A percentile compares a stretch with the other conserved stretches of the same genome.
These are phyloP conservation scores for Cochlearia excelsa DNA, from an alignment of 345 rosid species.

Conservation along the genomic window DNA sequence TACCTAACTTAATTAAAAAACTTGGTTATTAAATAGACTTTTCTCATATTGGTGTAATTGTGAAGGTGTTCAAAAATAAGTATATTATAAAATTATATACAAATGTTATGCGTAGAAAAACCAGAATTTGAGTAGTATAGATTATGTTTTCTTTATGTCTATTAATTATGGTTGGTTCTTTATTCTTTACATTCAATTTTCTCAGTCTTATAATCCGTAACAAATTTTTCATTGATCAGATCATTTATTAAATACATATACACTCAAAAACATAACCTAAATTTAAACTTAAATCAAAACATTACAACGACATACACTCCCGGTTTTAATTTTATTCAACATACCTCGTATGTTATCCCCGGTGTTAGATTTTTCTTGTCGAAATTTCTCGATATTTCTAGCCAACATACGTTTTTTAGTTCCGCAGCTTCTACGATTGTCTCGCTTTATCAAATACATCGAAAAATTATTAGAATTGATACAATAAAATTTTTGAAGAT, in stretches of 20 bases:
- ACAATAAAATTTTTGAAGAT: not conserved
- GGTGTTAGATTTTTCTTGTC: conserved; percentile 51
- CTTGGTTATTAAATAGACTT: no score
- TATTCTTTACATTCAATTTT: no score
- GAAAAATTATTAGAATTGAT: not conserved
- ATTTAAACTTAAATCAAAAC: not conserved
- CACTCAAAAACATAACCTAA: not conserved
- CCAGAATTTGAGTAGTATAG: no score
- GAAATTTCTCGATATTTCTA: conserved; percentile 46
- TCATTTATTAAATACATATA: not conserved
- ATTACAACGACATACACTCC: not conserved
- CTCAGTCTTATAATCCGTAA: not conserved
- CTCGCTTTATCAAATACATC: not conserved
- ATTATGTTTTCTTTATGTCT: no score
- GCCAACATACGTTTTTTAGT: conserved; percentile 57
- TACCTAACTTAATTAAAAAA: no score
- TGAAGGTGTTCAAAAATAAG: no score
- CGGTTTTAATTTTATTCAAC: conserved; percentile 23
- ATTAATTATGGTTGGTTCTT: no score
- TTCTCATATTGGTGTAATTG: no score
- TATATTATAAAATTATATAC: no score
- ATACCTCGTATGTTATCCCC: conserved; percentile 43
- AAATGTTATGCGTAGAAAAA: no score
- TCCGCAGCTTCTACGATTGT: conserved; percentile 42
- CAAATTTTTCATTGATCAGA: not conserved